Base-by-base conservation (phyloP, 768 basidiomycete genomes). In the Dioszegia aurantiaca region DNA sequence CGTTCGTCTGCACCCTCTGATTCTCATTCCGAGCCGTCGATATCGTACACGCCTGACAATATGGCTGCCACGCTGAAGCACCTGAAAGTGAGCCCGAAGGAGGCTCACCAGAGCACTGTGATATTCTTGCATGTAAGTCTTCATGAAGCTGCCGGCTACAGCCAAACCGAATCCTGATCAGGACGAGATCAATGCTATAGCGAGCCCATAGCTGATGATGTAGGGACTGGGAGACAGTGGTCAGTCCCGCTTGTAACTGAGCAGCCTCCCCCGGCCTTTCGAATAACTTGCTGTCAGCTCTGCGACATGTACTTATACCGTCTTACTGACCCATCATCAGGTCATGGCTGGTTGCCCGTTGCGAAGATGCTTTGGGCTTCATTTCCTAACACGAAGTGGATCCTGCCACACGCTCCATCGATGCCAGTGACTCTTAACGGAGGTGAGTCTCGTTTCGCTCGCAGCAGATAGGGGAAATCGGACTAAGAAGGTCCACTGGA, bases 81-180 rank as follows among this genome's bases (percentile, higher is more conserved):
- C 47, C 63, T 73, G 55, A 70, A 70, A 36, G 55, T 73, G 17
- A 59, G 62, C 24, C 69, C 72, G 2, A 70, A 69, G 36, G 72
- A 65, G 37, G 69, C 63, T 26, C 91, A 94, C 76, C 86, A 88
- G 8, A 88, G 89, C 8, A 91, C 89, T 0, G 84, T 94, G 62
- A 87, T 94, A 68, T 90, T 94, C 75, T 78, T 90, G 39, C 92
- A 95, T 82, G 90, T 90, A 74, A 68, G 87, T 28, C 11, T n/a
- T n/a, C n/a, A n/a, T n/a, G n/a, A n/a, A n/a, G n/a, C n/a, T n/a
- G n/a, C n/a, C n/a, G n/a, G n/a, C n/a, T n/a, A n/a, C n/a, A n/a
- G n/a, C n/a, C n/a, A n/a, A n/a, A n/a, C n/a, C n/a, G n/a, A n/a
- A n/a, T n/a, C n/a, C n/a, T 1, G 54, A 4, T 54, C 31, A 21